These are phyloP conservation scores for Entophlyctis luteolus DNA, from an alignment of 192 early-diverging fungal species.

Conservation along the genomic window DNA sequence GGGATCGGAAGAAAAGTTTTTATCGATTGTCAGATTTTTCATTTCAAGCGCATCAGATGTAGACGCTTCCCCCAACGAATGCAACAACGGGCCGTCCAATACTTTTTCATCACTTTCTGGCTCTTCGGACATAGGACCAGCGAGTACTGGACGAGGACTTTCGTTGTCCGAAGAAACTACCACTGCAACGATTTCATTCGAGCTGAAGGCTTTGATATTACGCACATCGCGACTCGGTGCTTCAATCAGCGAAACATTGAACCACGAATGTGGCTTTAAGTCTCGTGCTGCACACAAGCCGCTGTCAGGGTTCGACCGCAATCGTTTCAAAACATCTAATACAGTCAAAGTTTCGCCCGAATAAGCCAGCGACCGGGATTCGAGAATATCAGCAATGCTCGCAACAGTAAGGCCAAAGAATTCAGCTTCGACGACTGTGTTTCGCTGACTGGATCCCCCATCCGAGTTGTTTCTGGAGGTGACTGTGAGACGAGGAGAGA, in stretches of 20 bases:
- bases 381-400: constrained; percentile 39
- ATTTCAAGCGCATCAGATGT: not conserved
- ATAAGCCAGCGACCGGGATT: constrained; percentile 36
- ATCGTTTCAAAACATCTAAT: constrained; percentile 25
- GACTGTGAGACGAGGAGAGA: not conserved
- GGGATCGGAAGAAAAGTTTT: not conserved
- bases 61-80: not conserved
- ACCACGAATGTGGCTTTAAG: not conserved
- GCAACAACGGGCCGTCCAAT: not conserved
- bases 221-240: not conserved
- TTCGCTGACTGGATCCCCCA: not conserved
- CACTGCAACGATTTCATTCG: not conserved
- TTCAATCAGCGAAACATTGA: not conserved
- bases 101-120: not conserved
- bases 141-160: not conserved
- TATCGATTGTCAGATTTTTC: not conserved
- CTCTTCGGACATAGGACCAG: not conserved
- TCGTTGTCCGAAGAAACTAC: no score
- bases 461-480: not conserved
- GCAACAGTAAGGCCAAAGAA: constrained; percentile 29
- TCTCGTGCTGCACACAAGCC: constrained; percentile 27
- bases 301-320: constrained; percentile 29
- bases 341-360: constrained; percentile 34
- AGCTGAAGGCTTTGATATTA: no score
- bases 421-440: not conserved